Percentiles rank a stretch among this genome's conserved stretches.
phyloP scores from a whole-genome alignment of 2,329 filamentous ascomycete genomes.

The Diaporthe velutina region DNA sequence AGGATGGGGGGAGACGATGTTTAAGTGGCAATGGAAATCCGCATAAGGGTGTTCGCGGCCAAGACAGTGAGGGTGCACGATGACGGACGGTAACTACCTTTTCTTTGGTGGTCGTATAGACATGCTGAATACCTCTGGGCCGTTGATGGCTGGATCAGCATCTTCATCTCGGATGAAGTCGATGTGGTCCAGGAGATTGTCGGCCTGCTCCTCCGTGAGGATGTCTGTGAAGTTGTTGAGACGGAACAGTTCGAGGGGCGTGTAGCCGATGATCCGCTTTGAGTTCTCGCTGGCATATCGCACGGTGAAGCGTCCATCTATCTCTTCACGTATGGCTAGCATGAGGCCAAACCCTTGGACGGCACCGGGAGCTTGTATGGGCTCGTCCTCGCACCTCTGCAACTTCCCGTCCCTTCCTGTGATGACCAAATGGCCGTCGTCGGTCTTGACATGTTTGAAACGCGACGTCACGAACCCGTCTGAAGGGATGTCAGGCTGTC shows the following conservation, averaged over 20 bases:
- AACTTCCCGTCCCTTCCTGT: slow-evolving; percentile 81
- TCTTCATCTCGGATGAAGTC: slow-evolving; percentile 90
- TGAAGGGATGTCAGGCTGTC: slow-evolving; percentile 1
- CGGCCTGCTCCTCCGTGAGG: slow-evolving; percentile 84
- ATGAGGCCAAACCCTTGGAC: slow-evolving; percentile 85
- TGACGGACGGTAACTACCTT: slow-evolving; percentile 43
- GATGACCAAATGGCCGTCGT: slow-evolving; percentile 85
- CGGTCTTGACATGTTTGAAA: slow-evolving; percentile 82
- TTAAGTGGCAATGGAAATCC: background rate
- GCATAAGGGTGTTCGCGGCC: background rate
- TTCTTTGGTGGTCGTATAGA: slow-evolving; percentile 72
- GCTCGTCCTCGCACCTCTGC: slow-evolving; percentile 90
- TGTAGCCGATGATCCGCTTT: slow-evolving; percentile 79
- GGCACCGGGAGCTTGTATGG: slow-evolving; percentile 88
- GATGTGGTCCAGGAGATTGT: slow-evolving; percentile 86
- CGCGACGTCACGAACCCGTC: slow-evolving; percentile 73
- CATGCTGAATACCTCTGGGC: slow-evolving; percentile 88
- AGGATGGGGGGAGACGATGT: background rate
- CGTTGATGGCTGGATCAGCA: slow-evolving; percentile 79
- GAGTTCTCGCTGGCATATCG: slow-evolving; percentile 88
- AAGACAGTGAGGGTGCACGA: background rate
- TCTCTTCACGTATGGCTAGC: slow-evolving; percentile 79
- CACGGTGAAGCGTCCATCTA: slow-evolving; percentile 76
- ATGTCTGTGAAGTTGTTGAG: slow-evolving; percentile 86
- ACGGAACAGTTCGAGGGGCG: slow-evolving; percentile 80